Evolutionary conservation across 1,139 yeast species (phyloP).

Genomic region (Zygosaccharomyces sapae): DNA sequence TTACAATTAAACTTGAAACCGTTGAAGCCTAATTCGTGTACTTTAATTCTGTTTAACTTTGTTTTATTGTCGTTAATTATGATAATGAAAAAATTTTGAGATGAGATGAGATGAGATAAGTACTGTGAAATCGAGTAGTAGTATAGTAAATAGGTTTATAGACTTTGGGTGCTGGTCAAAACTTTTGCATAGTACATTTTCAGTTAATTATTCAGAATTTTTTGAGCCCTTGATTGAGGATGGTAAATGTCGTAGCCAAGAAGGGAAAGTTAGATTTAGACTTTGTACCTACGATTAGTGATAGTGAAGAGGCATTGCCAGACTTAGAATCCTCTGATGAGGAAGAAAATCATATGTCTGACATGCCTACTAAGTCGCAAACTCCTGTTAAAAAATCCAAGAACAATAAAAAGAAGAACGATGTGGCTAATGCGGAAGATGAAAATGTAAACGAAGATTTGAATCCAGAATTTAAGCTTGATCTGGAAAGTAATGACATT

Average conservation of each 20-base stretch:
- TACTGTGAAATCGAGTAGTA: too few species aligned
- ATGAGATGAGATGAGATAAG: conserved; percentile 26
- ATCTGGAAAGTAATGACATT: conserved; percentile 54
- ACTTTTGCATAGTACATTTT: neutral
- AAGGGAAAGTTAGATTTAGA: conserved; percentile 34
- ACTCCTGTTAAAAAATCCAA: conserved; percentile 21
- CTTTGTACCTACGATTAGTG: conserved; percentile 71
- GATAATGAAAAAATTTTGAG: conserved; percentile 13
- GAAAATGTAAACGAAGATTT: conserved; percentile 50
- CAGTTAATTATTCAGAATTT: neutral
- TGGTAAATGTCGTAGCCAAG: conserved; percentile 5
- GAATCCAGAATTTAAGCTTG: conserved; percentile 68
- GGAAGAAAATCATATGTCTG: conserved; percentile 25
- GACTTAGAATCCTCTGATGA: conserved; percentile 53
- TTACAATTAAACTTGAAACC: neutral
- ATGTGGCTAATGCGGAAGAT: conserved; percentile 32
- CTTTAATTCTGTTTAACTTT: neutral
- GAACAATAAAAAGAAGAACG: conserved; percentile 31
- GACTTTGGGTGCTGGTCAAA: too few species aligned
- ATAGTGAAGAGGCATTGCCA: conserved; percentile 58
- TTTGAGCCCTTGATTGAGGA: neutral
- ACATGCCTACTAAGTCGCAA: conserved; percentile 8
- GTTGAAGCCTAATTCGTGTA: neutral
- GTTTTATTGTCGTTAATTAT: conserved; percentile 1
- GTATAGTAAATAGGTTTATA: too few species aligned